phyloP scores from a whole-genome alignment of 2,329 filamentous ascomycete species.

The Aureobasidium sp. region DNA sequence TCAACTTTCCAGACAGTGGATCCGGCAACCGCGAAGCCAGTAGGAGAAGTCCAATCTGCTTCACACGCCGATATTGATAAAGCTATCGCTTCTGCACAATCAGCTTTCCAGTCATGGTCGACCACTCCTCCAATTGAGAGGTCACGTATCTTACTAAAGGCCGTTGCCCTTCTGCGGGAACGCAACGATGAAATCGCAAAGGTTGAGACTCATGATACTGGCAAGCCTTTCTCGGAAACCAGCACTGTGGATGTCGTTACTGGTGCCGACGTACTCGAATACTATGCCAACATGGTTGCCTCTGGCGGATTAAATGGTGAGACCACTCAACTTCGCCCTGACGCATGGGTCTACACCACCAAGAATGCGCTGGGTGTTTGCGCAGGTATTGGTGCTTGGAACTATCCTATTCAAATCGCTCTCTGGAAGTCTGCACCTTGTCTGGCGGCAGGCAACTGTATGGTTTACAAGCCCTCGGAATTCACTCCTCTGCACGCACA shows the following conservation, averaged over 20 bases:
- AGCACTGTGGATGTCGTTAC: slow-evolving; percentile 75
- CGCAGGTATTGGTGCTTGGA: slow-evolving; percentile 83
- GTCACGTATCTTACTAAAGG: slow-evolving; percentile 68
- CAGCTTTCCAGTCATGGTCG: slow-evolving; percentile 70
- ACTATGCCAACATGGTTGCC: slow-evolving; percentile 72
- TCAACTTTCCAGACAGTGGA: slow-evolving; percentile 64
- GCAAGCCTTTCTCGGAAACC: slow-evolving; percentile 79
- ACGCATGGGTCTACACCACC: slow-evolving; percentile 74
- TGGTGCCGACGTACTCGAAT: slow-evolving; percentile 77
- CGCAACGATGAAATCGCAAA: slow-evolving; percentile 73
- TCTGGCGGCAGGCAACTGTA: slow-evolving; percentile 76
- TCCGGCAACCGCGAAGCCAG: slow-evolving; percentile 59
- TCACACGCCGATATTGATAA: slow-evolving; percentile 60
- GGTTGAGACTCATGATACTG: slow-evolving; percentile 76
- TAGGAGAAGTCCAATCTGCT: slow-evolving; percentile 66
- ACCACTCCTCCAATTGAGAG: slow-evolving; percentile 65
- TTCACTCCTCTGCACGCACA: slow-evolving; percentile 77
- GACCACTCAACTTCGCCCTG: slow-evolving; percentile 62
- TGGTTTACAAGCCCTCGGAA: slow-evolving; percentile 87
- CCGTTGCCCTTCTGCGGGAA: slow-evolving; percentile 62
- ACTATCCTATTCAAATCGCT: slow-evolving; percentile 86
- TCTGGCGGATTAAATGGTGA: slow-evolving; percentile 74
- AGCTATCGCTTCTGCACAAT: slow-evolving; percentile 61
- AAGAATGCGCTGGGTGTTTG: slow-evolving; percentile 79
- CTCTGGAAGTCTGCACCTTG: slow-evolving; percentile 85